Conservation (phyloP, 192 early-diverging fungal genomes). For the Backusella parvicylindrica region DNA sequence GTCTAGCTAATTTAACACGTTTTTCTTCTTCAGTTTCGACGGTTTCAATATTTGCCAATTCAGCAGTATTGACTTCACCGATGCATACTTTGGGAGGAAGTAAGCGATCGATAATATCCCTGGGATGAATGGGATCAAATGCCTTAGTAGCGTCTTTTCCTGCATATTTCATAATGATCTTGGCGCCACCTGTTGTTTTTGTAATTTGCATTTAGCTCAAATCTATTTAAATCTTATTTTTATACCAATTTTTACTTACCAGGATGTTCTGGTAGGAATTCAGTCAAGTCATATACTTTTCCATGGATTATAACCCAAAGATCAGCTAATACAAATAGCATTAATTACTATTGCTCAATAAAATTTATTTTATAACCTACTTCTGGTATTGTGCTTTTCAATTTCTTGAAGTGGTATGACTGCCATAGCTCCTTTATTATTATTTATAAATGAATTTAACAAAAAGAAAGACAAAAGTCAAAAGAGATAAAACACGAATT, state of each 20-base stretch:
- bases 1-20: constrained; percentile 15
- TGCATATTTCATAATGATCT: constrained; percentile 58
- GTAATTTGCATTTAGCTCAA: not conserved
- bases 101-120: constrained; percentile 54
- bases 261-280: constrained; percentile 57
- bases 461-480: not conserved
- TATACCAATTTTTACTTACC: too few species aligned
- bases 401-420: constrained; percentile 26
- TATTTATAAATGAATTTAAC: not conserved
- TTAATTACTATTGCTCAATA: not conserved
- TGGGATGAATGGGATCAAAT: constrained; percentile 64
- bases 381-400: constrained; percentile 29
- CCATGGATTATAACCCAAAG: constrained; percentile 63
- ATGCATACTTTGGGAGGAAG: constrained; percentile 49
- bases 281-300: constrained; percentile 64
- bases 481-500: not conserved
- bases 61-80: constrained; percentile 48
- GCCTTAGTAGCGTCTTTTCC: constrained; percentile 64
- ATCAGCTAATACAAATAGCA: constrained; percentile 12
- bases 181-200: constrained; percentile 31
- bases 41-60: constrained; percentile 12
- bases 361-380: constrained; percentile 2
- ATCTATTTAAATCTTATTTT: too few species aligned
- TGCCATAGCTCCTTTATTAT: not conserved
- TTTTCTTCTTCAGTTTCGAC: constrained; percentile 41